phyloP scores from a whole-genome alignment of 1,284 basidiomycete species.

The Tilletiaria anomala region DNA sequence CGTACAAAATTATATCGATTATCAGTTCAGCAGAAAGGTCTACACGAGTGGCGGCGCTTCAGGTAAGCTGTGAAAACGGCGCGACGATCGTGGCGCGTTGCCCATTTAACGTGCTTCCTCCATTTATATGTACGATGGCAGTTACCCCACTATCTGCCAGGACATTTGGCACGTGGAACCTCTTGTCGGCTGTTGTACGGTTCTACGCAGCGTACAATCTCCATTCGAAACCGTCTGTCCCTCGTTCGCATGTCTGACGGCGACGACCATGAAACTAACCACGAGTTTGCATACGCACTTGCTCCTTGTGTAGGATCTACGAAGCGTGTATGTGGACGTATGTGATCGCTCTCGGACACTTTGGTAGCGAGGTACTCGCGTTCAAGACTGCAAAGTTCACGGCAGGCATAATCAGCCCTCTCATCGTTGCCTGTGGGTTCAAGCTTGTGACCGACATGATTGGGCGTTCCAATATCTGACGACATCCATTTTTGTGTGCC shows the following conservation, averaged over 20 bases:
- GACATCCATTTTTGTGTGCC: too few species aligned
- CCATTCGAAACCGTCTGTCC: constrained; percentile 2
- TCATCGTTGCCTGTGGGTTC: constrained; percentile 77
- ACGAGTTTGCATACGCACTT: constrained; percentile 11
- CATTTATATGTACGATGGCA: neutral
- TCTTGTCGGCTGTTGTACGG: constrained; percentile 30
- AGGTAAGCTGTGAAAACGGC: too few species aligned
- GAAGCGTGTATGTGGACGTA: constrained; percentile 75
- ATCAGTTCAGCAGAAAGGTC: constrained; percentile 23
- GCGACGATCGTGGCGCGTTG: neutral
- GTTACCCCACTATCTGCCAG: constrained; percentile 32
- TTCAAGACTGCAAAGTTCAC: constrained; percentile 60
- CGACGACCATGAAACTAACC: too few species aligned
- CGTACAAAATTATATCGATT: constrained; percentile 22
- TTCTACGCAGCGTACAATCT: constrained; percentile 32
- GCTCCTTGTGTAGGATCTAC: constrained; percentile 45
- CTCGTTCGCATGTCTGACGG: neutral
- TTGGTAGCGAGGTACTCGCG: constrained; percentile 67
- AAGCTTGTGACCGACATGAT: too few species aligned
- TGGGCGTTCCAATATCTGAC: too few species aligned
- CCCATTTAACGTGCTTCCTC: neutral
- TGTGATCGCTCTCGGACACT: constrained; percentile 77
- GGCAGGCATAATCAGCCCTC: constrained; percentile 56
- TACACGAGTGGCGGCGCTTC: constrained; percentile 17
- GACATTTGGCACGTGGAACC: constrained; percentile 35